These are phyloP conservation scores for Jacaranda copaia DNA, from an alignment of 257 asterid species.

Conservation along the genomic window DNA sequence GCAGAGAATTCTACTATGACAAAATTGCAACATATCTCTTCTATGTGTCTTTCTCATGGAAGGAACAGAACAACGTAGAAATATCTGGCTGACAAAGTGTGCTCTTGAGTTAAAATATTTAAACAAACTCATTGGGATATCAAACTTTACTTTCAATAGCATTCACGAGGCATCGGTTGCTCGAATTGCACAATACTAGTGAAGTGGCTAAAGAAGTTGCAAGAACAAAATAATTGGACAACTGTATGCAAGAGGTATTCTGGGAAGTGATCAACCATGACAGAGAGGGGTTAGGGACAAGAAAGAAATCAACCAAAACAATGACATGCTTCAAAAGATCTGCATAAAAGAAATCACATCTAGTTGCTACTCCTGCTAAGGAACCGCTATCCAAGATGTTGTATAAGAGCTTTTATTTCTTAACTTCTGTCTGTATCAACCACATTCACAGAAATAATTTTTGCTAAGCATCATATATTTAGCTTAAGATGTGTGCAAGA, in stretches of 20 bases:
- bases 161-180: not conserved
- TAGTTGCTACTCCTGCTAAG: not conserved
- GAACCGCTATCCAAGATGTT: not conserved
- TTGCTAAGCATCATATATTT: not conserved
- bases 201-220: not conserved
- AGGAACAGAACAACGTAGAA: not conserved
- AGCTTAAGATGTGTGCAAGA: constrained; percentile 13
- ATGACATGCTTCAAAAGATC: not conserved
- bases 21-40: not conserved
- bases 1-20: not conserved
- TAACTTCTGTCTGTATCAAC: not conserved
- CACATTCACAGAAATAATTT: constrained; percentile 3
- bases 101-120: not conserved
- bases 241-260: not conserved
- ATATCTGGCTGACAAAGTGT: not conserved
- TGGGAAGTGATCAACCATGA: not conserved
- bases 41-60: no score
- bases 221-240: not conserved
- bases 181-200: not conserved
- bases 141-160: not conserved
- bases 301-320: not conserved
- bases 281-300: not conserved
- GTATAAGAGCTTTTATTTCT: not conserved
- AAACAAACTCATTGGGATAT: not conserved
- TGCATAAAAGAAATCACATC: not conserved